Conservation (phyloP, 805 yeast genomes). For the Komagataella pastoris region DNA sequence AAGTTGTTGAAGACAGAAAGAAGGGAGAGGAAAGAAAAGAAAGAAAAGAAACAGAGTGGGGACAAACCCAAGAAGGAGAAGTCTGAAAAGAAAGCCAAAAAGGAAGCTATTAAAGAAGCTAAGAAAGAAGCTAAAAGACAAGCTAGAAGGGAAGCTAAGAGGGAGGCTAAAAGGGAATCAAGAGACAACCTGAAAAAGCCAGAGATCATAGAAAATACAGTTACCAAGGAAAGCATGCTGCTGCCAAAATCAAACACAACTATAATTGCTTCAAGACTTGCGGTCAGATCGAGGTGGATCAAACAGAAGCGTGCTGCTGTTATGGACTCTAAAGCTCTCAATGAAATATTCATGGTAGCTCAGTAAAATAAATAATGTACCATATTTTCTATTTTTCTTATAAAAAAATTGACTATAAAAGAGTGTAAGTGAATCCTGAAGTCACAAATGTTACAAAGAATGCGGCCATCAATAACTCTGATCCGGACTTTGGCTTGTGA, state of each 20-base stretch:
- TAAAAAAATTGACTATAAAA: constrained; percentile 10
- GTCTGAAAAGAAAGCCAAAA: constrained; percentile 13
- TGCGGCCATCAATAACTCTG: constrained; percentile 18
- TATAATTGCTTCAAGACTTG: constrained; percentile 38
- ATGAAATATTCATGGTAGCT: constrained; percentile 80
- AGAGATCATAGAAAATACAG: constrained; percentile 12
- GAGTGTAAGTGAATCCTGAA: constrained; percentile 29
- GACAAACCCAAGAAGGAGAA: constrained; percentile 16
- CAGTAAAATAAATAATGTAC: neutral
- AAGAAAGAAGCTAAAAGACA: constrained; percentile 14
- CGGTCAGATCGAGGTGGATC: constrained; percentile 80
- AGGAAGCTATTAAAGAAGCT: constrained; percentile 4
- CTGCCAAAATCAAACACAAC: constrained; percentile 12
- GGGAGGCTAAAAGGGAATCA: constrained; percentile 14
- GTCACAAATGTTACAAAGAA: constrained; percentile 23
- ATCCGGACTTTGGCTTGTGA: neutral
- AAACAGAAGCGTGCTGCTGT: constrained; percentile 86
- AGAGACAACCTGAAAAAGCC: constrained; percentile 13
- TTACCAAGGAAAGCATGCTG: constrained; percentile 28
- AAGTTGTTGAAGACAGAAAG: constrained; percentile 6
- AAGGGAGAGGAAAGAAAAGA: constrained; percentile 12
- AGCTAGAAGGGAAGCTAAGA: constrained; percentile 15
- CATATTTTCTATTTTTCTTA: constrained; percentile 1
- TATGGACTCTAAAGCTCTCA: constrained; percentile 76
- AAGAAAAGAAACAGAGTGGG: constrained; percentile 13